Evolutionary conservation across 83 land plant genomes (phyloP).

Genomic region (Diphasiastrum complanatum): DNA sequence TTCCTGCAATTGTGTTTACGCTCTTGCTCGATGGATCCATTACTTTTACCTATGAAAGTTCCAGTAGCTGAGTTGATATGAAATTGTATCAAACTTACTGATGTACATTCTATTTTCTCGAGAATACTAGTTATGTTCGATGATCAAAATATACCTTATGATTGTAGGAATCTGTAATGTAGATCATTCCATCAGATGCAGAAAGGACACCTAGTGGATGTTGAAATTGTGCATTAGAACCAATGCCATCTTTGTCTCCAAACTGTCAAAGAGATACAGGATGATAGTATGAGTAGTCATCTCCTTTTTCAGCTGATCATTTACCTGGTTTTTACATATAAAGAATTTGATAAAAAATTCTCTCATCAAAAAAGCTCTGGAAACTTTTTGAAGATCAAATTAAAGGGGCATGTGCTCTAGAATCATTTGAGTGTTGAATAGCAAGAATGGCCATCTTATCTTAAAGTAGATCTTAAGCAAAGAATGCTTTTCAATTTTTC

Average conservation of each 20-base stretch:
- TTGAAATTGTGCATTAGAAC: conserved; percentile 80
- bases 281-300: background rate
- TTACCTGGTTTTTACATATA: no score
- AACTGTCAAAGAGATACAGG: conserved; percentile 51
- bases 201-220: conserved; percentile 83
- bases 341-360: background rate
- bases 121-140: no score
- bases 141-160: conserved; percentile 99
- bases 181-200: conserved; percentile 60
- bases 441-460: no score
- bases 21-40: conserved; percentile 49
- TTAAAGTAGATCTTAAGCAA: no score
- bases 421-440: no score
- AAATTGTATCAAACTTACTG: no score
- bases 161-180: conserved; percentile 88
- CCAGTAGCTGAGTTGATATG: no score
- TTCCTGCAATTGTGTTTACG: conserved; percentile 76
- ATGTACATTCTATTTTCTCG: no score
- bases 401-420: no score
- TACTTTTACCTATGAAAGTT: conserved; percentile 74
- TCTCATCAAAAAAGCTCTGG: no score
- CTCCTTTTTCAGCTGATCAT: background rate
- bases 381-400: no score
- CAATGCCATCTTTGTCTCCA: conserved; percentile 93
- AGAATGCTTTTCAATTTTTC: no score